Percentiles rank a stretch among this genome's conserved stretches.
Conservation (phyloP, 2,329 filamentous ascomycete species). For the Stagonosporopsis rhizophila region DNA sequence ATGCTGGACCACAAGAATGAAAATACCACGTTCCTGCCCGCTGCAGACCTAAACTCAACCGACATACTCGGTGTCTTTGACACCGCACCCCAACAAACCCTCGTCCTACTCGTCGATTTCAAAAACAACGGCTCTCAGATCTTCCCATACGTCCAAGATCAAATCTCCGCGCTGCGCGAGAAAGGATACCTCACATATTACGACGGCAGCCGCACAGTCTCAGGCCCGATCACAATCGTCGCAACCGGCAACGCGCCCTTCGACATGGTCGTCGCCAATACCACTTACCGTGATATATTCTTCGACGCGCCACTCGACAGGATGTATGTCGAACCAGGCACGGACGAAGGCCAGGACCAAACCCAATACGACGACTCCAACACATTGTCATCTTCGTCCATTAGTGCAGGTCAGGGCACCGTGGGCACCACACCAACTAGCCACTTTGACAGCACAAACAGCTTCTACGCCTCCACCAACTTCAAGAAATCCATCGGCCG, state of each 20-base stretch:
- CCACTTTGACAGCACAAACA: constrained; percentile 59
- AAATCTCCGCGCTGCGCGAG: constrained; percentile 57
- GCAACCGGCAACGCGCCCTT: constrained; percentile 62
- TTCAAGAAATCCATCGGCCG: constrained; percentile 63
- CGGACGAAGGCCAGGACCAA: constrained; percentile 3
- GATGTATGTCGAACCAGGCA: constrained; percentile 43
- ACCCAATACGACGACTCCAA: constrained; percentile 10
- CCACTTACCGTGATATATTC: constrained; percentile 62
- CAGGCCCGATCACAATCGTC: constrained; percentile 60
- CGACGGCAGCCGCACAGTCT: constrained; percentile 52
- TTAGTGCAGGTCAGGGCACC: constrained; percentile 53
- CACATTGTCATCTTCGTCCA: not conserved
- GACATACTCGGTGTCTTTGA: constrained; percentile 59
- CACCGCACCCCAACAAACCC: constrained; percentile 55
- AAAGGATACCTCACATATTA: constrained; percentile 60
- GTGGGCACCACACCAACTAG: constrained; percentile 50
- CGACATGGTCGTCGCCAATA: constrained; percentile 55
- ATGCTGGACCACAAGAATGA: constrained; percentile 61
- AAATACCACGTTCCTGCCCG: constrained; percentile 41
- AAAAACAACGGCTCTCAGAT: constrained; percentile 49
- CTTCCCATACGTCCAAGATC: constrained; percentile 48
- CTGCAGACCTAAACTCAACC: constrained; percentile 21
- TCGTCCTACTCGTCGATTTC: constrained; percentile 63
- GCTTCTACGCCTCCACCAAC: constrained; percentile 70
- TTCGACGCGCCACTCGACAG: constrained; percentile 59